Conservation (phyloP, 108 stramenopile species). For the Epithemia pelagica region DNA sequence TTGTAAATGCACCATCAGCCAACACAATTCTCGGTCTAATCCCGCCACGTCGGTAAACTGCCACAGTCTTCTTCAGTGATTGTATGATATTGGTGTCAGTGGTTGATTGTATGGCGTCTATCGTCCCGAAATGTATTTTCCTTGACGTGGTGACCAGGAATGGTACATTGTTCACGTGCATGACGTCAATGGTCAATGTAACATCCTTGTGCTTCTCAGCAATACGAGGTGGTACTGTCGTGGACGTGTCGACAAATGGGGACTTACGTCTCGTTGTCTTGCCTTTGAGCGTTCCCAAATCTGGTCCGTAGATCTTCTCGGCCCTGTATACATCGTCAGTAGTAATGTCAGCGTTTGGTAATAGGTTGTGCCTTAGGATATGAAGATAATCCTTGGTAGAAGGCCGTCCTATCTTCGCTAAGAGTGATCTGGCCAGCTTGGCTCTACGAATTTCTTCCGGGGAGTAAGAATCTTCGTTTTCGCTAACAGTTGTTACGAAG, state of each 20-base stretch:
- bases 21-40: neutral
- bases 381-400: no score
- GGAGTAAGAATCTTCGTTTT: no score
- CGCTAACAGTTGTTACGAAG: no score
- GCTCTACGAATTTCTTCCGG: no score
- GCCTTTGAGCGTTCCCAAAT: constrained; percentile 28
- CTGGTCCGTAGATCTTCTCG: constrained; percentile 23
- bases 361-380: no score
- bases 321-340: constrained; percentile 3
- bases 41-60: neutral
- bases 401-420: no score
- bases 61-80: no score
- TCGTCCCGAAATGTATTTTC: constrained; percentile 26
- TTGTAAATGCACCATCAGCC: neutral
- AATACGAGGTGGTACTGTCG: no score
- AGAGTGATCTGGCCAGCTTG: no score
- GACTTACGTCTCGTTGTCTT: constrained; percentile 17
- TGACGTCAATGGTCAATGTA: constrained; percentile 28
- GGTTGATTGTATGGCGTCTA: constrained; percentile 7
- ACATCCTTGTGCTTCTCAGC: constrained; percentile 15
- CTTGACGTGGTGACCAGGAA: constrained; percentile 28
- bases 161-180: constrained; percentile 34
- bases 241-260: no score
- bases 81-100: no score
- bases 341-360: no score